Evolutionary conservation across 768 basidiomycete species (phyloP).

Genomic region (Rhodotorula babjevae): DNA sequence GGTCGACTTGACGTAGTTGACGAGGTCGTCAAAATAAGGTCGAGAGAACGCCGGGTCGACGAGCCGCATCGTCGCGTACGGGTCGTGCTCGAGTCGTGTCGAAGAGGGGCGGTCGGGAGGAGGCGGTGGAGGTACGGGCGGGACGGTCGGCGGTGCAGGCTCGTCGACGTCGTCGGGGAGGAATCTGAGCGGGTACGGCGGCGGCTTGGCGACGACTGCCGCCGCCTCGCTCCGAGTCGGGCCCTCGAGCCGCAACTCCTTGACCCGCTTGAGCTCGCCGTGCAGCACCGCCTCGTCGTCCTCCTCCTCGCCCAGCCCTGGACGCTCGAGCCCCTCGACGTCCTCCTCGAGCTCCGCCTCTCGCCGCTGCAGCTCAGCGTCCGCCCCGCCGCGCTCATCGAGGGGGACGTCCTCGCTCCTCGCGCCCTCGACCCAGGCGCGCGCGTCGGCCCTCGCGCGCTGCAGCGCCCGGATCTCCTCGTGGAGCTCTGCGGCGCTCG

Average conservation of each 20-base stretch:
- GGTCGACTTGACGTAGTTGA: background rate
- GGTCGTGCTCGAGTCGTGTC: background rate
- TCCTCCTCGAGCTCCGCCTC: background rate
- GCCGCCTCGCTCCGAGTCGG: background rate
- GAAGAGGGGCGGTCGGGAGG: no score
- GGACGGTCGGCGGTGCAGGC: no score
- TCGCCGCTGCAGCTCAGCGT: background rate
- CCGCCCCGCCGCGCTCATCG: background rate
- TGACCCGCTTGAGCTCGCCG: background rate
- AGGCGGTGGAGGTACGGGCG: background rate
- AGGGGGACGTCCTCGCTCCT: background rate
- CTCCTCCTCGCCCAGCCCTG: background rate
- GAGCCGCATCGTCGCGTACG: background rate
- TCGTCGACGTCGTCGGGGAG: background rate
- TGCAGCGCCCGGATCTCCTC: background rate
- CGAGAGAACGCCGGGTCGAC: background rate
- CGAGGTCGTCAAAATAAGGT: conserved; percentile 15
- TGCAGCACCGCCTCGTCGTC: background rate
- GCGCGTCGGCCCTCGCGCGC: conserved; percentile 39
- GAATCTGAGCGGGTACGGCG: background rate
- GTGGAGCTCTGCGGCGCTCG: background rate
- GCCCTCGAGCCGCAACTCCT: background rate
- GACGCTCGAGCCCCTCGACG: background rate
- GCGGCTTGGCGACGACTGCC: background rate
- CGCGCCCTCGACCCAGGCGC: conserved; percentile 47